Conservation (phyloP, 768 basidiomycete genomes). For the Panaeolus papilionaceus region DNA sequence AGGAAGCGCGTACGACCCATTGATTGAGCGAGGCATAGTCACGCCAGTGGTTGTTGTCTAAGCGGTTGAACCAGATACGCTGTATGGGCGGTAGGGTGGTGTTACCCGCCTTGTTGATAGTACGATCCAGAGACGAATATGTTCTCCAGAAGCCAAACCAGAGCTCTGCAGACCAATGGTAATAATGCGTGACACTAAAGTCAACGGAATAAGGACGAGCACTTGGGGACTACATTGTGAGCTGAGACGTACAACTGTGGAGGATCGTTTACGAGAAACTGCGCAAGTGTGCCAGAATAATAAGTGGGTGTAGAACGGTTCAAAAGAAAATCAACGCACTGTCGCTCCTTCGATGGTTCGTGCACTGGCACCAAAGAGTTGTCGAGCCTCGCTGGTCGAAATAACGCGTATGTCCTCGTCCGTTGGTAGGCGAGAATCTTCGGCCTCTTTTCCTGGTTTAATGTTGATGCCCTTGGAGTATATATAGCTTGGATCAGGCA, state of each 20-base stretch:
- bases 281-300: constrained; percentile 15
- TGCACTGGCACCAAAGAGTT: constrained; percentile 68
- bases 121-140: constrained; percentile 81
- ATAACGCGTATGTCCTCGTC: constrained; percentile 84
- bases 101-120: constrained; percentile 67
- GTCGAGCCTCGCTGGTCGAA: constrained; percentile 65
- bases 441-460: constrained; percentile 58
- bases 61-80: constrained; percentile 77
- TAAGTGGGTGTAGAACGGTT: neutral
- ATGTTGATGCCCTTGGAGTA: constrained; percentile 74
- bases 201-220: constrained; percentile 5
- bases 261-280: constrained; percentile 87
- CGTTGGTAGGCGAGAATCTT: constrained; percentile 68
- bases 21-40: constrained; percentile 94
- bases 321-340: constrained; percentile 41
- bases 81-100: constrained; percentile 77
- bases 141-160: constrained; percentile 94
- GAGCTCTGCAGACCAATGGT: constrained; percentile 92
- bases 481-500: constrained; percentile 74
- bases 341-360: constrained; percentile 79
- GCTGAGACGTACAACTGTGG: constrained; percentile 74
- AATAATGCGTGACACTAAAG: constrained; percentile 85
- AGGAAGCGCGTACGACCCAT: constrained; percentile 78
- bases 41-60: constrained; percentile 82
- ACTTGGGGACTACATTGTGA: constrained; percentile 6